Percentiles rank a stretch among this genome's conserved stretches.
phyloP scores from a whole-genome alignment of 495 filamentous ascomycete species.

The Aspergillus indologenus region DNA sequence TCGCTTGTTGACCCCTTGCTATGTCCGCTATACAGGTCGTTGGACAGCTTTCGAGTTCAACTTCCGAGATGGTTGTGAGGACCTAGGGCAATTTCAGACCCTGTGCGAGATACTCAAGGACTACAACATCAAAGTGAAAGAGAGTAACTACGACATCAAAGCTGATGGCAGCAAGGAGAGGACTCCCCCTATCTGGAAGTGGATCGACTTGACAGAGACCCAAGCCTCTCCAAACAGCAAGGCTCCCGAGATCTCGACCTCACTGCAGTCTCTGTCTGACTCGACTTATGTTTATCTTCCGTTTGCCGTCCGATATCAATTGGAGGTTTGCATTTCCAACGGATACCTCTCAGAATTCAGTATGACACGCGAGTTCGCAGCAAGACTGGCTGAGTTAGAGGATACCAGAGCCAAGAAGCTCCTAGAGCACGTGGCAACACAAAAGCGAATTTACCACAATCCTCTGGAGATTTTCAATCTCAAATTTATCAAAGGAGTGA shows the following conservation, averaged over 20 bases:
- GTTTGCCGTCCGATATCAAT: conserved; percentile 79
- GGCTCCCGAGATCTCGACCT: conserved; percentile 14
- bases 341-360: conserved; percentile 76
- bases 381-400: conserved; percentile 52
- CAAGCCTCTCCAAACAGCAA: neutral
- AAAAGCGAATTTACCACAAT: conserved; percentile 58
- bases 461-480: conserved; percentile 72
- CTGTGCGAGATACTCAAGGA: conserved; percentile 61
- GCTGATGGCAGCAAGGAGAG: conserved; percentile 12
- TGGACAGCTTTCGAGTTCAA: conserved; percentile 44
- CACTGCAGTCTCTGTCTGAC: conserved; percentile 33
- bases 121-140: conserved; percentile 62
- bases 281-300: conserved; percentile 49
- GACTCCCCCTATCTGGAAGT: conserved; percentile 49
- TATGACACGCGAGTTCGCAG: conserved; percentile 62
- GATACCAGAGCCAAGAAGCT: conserved; percentile 48
- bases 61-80: conserved; percentile 19
- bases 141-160: conserved; percentile 23
- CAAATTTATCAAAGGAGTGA: conserved; percentile 41
- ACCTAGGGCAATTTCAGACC: conserved; percentile 37
- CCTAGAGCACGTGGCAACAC: conserved; percentile 60
- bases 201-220: conserved; percentile 44
- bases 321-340: conserved; percentile 87
- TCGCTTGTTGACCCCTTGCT: neutral
- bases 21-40: conserved; percentile 20